Evolutionary conservation across 257 asterid species (phyloP).

Genomic region (Nyctanthes arbortristis): DNA sequence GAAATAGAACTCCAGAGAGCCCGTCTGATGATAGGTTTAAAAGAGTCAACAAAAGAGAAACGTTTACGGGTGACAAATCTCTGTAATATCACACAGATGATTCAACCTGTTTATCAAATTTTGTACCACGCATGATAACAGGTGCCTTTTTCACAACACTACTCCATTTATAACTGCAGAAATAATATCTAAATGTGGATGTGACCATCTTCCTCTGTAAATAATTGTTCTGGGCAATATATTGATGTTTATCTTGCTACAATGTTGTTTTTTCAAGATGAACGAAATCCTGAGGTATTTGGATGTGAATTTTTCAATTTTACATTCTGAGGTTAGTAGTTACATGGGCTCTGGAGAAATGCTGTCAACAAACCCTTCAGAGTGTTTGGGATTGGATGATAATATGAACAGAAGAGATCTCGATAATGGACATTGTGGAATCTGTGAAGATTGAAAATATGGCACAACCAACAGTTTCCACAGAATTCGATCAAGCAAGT

Average conservation of each 20-base stretch:
- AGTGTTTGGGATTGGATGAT: background rate
- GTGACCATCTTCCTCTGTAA: background rate
- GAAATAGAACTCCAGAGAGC: conserved; percentile 8
- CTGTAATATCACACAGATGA: background rate
- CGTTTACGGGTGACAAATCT: conserved; percentile 1
- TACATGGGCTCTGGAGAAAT: no score
- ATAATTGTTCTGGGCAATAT: background rate
- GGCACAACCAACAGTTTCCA: background rate
- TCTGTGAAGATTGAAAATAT: background rate
- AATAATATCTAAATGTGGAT: background rate
- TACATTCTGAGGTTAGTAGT: background rate
- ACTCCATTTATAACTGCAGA: background rate
- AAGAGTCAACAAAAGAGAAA: background rate
- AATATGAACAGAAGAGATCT: no score
- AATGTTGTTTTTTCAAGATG: no score
- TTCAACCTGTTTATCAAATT: conserved; percentile 14
- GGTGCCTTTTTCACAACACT: conserved; percentile 14
- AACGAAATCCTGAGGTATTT: no score
- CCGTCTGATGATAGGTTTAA: conserved; percentile 21
- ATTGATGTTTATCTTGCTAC: background rate
- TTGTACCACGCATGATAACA: conserved; percentile 7
- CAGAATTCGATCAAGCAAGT: background rate
- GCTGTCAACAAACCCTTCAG: no score
- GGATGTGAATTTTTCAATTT: no score
- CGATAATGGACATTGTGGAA: background rate